Base-by-base conservation (phyloP, 192 early-diverging fungal species). In the Umbelopsis vinacea region DNA sequence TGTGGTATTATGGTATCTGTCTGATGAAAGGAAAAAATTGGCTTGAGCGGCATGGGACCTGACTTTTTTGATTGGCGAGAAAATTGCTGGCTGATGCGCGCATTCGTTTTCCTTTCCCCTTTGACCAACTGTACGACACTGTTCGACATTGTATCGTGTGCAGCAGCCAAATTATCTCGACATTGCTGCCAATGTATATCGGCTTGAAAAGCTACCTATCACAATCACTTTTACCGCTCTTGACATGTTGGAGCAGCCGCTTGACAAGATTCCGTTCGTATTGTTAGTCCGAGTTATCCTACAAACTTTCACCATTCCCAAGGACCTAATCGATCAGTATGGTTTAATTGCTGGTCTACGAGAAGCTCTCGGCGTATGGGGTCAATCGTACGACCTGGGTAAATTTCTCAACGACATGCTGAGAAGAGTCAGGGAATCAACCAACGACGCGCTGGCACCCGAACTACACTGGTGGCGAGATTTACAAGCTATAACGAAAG, bases 381-480 rank as follows among this genome's bases (percentile, higher is more conserved):
- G 57, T 63, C 15, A 63, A 7, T 37, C 29, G 4, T 29, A 37
- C 33, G 57, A 63, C 35, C 26, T 63, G 11, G 57, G 57, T 1
- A n/a, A 17, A 38, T 63, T 63, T 63, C 57, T 63, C 17, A 63
- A 63, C 29, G 57, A 63, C 11, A 19, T 29, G 23, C 33, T 37
- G 15, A 35, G 14, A 37, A 11, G 57, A 15, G 57, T n/a, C 7
- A 63, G 17, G 3, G 17, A 63, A 37, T 37, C 7, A 19, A 63
- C 57, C 0, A 10, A 63, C 7, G 57, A 63, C 57, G 33, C 57
- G 12, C 26, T 29, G 33, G 19, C 33, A 19, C 33, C 33, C 14
- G 57, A 63, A 17, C 33, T 19, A 37, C 26, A 63, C 37, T 63
- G 57, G 57, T 63, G 57, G 57, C 26, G 57, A 37, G 57, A 63